Percentiles rank a stretch among this genome's conserved stretches.
Evolutionary conservation across 2,329 filamentous ascomycete genomes (phyloP).

Genomic region (Exophiala viscosa): DNA sequence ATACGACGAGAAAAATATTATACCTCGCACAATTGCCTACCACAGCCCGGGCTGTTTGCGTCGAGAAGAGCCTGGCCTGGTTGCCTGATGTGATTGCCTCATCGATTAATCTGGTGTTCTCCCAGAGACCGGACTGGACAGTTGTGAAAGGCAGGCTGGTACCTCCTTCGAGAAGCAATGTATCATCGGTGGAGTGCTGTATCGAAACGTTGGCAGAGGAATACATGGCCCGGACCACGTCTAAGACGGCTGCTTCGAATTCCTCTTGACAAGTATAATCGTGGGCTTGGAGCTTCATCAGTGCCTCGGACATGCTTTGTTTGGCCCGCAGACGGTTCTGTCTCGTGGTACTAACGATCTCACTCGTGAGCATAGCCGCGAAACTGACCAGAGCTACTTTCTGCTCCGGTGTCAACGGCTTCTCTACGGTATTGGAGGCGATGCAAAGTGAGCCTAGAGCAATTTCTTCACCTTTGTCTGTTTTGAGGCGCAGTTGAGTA

Average conservation of each 20-base stretch:
- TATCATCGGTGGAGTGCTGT: constrained; percentile 30
- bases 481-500: constrained; percentile 39
- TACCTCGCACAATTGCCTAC: constrained; percentile 36
- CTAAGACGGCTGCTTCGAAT: constrained; percentile 31
- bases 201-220: constrained; percentile 32
- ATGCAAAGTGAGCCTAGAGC: constrained; percentile 45
- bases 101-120: constrained; percentile 42
- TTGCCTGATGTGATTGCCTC: constrained; percentile 33
- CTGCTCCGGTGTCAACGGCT: constrained; percentile 32
- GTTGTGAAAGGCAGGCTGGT: constrained; percentile 30
- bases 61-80: constrained; percentile 35
- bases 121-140: constrained; percentile 43
- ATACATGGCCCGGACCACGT: constrained; percentile 34
- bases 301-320: constrained; percentile 37
- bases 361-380: constrained; percentile 40
- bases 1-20: constrained; percentile 35
- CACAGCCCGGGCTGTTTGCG: constrained; percentile 38
- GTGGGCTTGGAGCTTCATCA: constrained; percentile 28
- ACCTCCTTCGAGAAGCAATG: constrained; percentile 31
- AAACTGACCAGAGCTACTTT: constrained; percentile 37
- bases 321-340: constrained; percentile 40
- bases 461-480: constrained; percentile 39
- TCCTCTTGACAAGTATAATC: constrained; percentile 7
- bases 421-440: constrained; percentile 36
- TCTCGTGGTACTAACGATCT: constrained; percentile 40